Percentiles rank a stretch among this genome's conserved stretches.
These are phyloP conservation scores for Zelonia costaricensis DNA, from an alignment of 208 protist species.

Conservation along the genomic window DNA sequence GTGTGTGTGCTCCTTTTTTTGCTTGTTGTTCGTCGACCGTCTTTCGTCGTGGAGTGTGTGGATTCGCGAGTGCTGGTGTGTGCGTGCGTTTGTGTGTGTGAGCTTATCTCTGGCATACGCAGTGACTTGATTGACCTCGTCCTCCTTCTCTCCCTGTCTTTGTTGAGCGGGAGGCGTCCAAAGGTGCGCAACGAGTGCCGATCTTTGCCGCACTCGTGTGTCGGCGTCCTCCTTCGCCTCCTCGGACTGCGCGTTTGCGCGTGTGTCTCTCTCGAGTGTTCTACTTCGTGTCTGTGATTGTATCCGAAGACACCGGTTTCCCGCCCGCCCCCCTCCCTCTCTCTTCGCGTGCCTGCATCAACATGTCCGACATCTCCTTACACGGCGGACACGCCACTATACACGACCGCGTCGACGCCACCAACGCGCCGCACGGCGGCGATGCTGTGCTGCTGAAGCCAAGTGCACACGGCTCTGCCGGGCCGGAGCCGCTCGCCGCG, in stretches of 20 bases:
- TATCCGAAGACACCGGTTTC: no score
- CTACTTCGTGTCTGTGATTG: not conserved
- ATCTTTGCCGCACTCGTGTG: no score
- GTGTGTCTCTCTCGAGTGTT: not conserved
- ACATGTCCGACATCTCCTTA: not conserved
- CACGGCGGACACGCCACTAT: constrained; percentile 18
- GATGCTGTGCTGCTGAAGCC: not conserved
- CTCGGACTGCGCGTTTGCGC: no score
- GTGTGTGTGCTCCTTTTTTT: not conserved
- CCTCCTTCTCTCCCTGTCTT: no score
- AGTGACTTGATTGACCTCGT: no score
- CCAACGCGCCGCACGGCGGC: not conserved
- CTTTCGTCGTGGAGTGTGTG: not conserved
- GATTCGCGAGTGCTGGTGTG: not conserved
- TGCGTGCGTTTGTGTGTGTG: not conserved
- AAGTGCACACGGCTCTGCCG: not conserved
- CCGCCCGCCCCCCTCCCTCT: not conserved
- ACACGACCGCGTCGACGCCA: constrained; percentile 5
- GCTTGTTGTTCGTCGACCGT: constrained; percentile 6
- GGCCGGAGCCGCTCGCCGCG: constrained; percentile 7
- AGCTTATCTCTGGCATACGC: no score
- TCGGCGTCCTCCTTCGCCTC: no score
- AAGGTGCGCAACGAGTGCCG: no score
- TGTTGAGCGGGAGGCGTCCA: no score
- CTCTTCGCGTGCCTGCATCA: not conserved